Evolutionary conservation across 805 yeast genomes (phyloP), one percentile per base, ranked within the genome.

Genomic region (Candida morakotiae): DNA sequence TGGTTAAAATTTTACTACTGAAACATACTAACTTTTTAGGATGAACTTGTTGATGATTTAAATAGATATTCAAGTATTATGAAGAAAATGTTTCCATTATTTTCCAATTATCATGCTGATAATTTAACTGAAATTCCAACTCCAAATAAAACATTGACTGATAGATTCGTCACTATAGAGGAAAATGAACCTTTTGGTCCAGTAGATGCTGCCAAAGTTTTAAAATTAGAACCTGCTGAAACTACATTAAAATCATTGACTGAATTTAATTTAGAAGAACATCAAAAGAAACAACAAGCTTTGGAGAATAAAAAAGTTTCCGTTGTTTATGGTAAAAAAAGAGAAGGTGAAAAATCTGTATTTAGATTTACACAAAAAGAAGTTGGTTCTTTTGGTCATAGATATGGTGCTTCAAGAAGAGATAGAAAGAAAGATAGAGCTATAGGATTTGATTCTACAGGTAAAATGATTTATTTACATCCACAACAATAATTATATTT

Each of bases 141-240:
- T 35, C 95, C 96, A 22, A 75, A 79, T 46, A 86, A 83, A 62
- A 84, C 95, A 2, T 69, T 82, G 45, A 79, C 79, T 45, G 87
- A 94, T 46, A 72, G 91, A 46, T 89, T 89, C 68, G 63, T 87
- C 55, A 83, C 95, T 9, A 81, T 91, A 57, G 91, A 96, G 8
- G 98, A 91, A 64, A 81, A 88, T 19, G 95, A 88, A 65, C 95
- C 96, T 8, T 89, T 91, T 57, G 96, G 96, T 5, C 95, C 97
- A 4, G 73, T 88, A 5, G 98, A 93, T 55, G 97, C 98, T 10
- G 96, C 98, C 34, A 69, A 79, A 40, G 75, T 83, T 27, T 77
- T 87, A 45, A 88, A 75, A 29, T 71, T 91, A 46, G 89, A 86
- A 57, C 95, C 96, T n/a, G 97, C 98, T 20, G 75, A 79, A 33